Conservation (phyloP, 2,329 filamentous ascomycete genomes). For the Ascochyta koolunga region DNA sequence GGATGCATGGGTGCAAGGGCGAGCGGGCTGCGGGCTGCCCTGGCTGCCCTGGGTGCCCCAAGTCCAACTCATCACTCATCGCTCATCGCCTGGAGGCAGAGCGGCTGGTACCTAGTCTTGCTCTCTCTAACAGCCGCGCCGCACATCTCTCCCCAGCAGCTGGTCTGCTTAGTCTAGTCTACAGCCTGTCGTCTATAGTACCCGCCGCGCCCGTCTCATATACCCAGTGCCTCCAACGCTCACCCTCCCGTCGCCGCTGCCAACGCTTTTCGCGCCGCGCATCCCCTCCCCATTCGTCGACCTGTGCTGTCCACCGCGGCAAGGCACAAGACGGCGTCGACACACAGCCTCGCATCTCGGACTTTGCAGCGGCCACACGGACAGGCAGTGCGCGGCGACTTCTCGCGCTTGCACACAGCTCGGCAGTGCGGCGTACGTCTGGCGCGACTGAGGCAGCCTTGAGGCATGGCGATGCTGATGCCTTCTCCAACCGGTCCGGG, state of each 20-base stretch:
- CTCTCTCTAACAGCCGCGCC: slow-evolving; percentile 8
- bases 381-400: slow-evolving; percentile 18
- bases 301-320: background rate
- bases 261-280: slow-evolving; percentile 30
- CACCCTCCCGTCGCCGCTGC: slow-evolving; percentile 21
- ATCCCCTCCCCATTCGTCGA: slow-evolving; percentile 32
- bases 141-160: slow-evolving; percentile 22
- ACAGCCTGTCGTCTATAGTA: slow-evolving; percentile 5
- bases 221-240: slow-evolving; percentile 24
- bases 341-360: slow-evolving; percentile 16
- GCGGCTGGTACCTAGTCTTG: background rate
- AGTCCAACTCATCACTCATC: too few species aligned
- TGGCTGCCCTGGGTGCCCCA: too few species aligned
- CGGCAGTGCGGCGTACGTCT: slow-evolving; percentile 29
- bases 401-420: slow-evolving; percentile 13
- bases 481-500: slow-evolving; percentile 46
- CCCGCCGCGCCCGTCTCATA: slow-evolving; percentile 15
- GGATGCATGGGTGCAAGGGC: background rate
- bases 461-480: slow-evolving; percentile 53
- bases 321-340: background rate
- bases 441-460: slow-evolving; percentile 30
- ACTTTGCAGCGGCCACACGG: slow-evolving; percentile 14
- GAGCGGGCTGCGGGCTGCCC: too few species aligned
- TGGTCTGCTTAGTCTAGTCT: slow-evolving; percentile 20
- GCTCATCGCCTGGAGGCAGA: slow-evolving; percentile 2